These are phyloP conservation scores for Botrytis elliptica DNA, from an alignment of 2,329 filamentous ascomycete genomes.

Conservation along the genomic window DNA sequence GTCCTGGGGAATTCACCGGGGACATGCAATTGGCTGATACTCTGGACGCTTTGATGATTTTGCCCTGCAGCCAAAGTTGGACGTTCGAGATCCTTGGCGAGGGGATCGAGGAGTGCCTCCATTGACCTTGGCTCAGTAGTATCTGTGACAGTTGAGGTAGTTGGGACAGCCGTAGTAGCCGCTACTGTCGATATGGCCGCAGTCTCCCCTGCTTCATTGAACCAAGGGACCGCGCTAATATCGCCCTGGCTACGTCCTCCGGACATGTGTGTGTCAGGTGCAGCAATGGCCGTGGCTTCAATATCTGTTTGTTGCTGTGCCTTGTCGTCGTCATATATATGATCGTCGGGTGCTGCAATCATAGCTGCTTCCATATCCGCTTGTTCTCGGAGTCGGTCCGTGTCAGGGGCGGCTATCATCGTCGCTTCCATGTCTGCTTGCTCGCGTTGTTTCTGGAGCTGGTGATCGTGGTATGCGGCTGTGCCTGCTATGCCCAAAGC, in stretches of 20 bases:
- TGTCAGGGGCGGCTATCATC: constrained; percentile 33
- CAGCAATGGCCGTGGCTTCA: constrained; percentile 24
- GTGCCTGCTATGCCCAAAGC: constrained; percentile 25
- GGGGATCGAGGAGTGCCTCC: constrained; percentile 23
- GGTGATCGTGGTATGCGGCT: constrained; percentile 27
- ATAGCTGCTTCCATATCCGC: constrained; percentile 31
- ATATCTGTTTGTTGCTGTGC: constrained; percentile 26
- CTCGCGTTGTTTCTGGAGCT: constrained; percentile 24
- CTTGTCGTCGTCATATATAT: constrained; percentile 21
- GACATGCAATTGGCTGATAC: constrained; percentile 38
- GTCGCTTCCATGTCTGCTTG: constrained; percentile 27
- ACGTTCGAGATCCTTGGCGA: constrained; percentile 25
- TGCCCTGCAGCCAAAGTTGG: constrained; percentile 32
- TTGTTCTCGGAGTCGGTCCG: constrained; percentile 22
- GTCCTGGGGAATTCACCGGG: constrained; percentile 37
- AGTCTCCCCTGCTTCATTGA: neutral
- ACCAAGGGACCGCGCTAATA: constrained; percentile 11
- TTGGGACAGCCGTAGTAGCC: neutral
- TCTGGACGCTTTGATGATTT: constrained; percentile 33
- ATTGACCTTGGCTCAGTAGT: constrained; percentile 15
- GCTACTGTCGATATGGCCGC: constrained; percentile 4
- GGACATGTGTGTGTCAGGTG: constrained; percentile 27
- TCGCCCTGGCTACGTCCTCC: constrained; percentile 30
- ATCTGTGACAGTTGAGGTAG: constrained; percentile 1
- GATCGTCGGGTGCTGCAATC: constrained; percentile 33